phyloP scores from a whole-genome alignment of 2,329 filamentous ascomycete species.

The Penicillium sp. region DNA sequence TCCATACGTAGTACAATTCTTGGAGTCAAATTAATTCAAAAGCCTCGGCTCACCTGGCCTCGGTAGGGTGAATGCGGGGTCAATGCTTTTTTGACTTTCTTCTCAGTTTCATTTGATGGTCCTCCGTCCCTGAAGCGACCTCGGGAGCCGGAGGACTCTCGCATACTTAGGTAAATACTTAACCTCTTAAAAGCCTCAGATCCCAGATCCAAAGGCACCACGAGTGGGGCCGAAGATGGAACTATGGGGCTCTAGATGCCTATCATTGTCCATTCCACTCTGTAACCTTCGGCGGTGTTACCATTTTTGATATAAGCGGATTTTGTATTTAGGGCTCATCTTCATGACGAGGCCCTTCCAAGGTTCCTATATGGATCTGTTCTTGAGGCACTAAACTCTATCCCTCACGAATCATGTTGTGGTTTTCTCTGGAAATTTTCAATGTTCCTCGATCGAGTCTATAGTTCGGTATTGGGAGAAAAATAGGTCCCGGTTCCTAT shows the following conservation, averaged over 20 bases:
- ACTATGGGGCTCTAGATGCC: conserved; percentile 22
- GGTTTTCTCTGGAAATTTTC: neutral
- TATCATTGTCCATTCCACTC: conserved; percentile 14
- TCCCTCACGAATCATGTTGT: neutral
- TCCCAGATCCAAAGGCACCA: neutral
- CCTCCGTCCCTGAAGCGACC: neutral
- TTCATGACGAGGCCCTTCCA: neutral
- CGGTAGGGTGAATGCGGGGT: neutral
- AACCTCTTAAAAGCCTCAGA: neutral
- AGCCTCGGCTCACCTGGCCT: neutral
- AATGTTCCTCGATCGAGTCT: neutral
- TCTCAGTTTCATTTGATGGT: no score
- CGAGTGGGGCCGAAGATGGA: conserved; percentile 13
- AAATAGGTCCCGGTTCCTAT: neutral
- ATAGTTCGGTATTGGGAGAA: neutral
- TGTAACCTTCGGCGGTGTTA: conserved; percentile 18
- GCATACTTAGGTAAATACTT: no score
- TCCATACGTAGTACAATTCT: no score
- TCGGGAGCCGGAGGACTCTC: neutral
- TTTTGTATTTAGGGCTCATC: conserved; percentile 3
- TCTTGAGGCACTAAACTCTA: neutral
- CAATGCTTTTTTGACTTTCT: neutral
- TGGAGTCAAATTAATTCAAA: neutral
- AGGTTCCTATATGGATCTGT: neutral
- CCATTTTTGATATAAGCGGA: conserved; percentile 19